Percentiles rank a stretch among this genome's conserved stretches.
Conservation (phyloP, 352 stramenopile genomes). For the Saprolegnia parasitica region DNA sequence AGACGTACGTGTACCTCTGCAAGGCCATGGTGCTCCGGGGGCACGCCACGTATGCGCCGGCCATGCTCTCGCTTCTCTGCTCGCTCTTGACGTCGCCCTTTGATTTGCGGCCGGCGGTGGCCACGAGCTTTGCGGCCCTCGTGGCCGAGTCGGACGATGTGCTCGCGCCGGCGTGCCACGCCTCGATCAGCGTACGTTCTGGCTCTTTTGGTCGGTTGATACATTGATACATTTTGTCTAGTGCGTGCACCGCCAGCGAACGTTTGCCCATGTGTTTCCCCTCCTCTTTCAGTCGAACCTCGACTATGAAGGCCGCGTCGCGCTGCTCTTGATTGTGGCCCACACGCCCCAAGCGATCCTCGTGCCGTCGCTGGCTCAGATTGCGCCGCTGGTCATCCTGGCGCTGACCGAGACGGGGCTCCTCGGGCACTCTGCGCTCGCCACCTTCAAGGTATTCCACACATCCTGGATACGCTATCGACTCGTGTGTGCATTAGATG, state of each 20-base stretch:
- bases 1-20: constrained; percentile 81
- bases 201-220: not conserved
- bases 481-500: not conserved
- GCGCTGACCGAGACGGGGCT: constrained; percentile 73
- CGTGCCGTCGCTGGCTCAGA: constrained; percentile 61
- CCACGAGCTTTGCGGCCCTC: constrained; percentile 74
- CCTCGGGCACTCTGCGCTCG: constrained; percentile 69
- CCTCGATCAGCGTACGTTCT: constrained; percentile 61
- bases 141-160: constrained; percentile 74
- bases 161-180: constrained; percentile 79
- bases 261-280: constrained; percentile 75
- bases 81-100: constrained; percentile 44
- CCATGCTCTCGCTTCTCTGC: constrained; percentile 69
- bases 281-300: constrained; percentile 61
- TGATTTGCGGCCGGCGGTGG: constrained; percentile 61
- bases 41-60: constrained; percentile 59
- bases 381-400: constrained; percentile 80
- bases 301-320: constrained; percentile 41
- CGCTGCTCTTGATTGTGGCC: constrained; percentile 72
- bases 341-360: constrained; percentile 79
- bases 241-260: constrained; percentile 76
- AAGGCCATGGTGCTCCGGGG: constrained; percentile 78
- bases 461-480: not conserved
- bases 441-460: constrained; percentile 54
- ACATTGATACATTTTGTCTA: constrained; percentile 29